A percentile compares a stretch with the other conserved stretches of the same genome.
Evolutionary conservation across 495 filamentous ascomycete species (phyloP).

Genomic region (Zalerion maritima): DNA sequence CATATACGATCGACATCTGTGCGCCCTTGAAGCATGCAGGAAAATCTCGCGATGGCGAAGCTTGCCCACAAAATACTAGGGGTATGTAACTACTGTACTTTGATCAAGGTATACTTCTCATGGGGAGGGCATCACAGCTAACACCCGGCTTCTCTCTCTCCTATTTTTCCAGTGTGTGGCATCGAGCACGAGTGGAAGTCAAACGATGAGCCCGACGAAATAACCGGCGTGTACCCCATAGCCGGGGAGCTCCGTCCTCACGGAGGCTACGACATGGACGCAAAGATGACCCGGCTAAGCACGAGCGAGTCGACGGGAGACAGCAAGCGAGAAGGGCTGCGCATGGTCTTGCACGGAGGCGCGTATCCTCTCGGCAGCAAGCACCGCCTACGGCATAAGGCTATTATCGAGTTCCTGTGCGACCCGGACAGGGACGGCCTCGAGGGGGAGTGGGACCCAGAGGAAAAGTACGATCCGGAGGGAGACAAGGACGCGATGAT

Average conservation of each 20-base stretch:
- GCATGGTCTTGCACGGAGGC: slow-evolving; percentile 55
- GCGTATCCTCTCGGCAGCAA: slow-evolving; percentile 31
- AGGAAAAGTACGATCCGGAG: slow-evolving; percentile 34
- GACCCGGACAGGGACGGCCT: slow-evolving; percentile 51
- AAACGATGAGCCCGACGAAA: slow-evolving; percentile 24
- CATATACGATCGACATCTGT: slow-evolving; percentile 84
- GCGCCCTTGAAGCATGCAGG: slow-evolving; percentile 40
- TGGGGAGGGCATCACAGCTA: slow-evolving; percentile 2
- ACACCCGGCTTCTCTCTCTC: slow-evolving; percentile 1
- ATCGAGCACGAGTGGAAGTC: slow-evolving; percentile 33
- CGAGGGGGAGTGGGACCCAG: slow-evolving; percentile 43
- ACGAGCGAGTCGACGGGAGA: slow-evolving; percentile 41
- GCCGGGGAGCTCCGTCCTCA: slow-evolving; percentile 48
- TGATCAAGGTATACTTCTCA: not conserved
- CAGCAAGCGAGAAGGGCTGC: slow-evolving; percentile 49
- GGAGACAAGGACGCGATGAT: slow-evolving; percentile 4
- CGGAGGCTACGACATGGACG: slow-evolving; percentile 40
- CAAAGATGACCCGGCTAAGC: slow-evolving; percentile 47
- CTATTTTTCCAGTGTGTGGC: slow-evolving; percentile 50
- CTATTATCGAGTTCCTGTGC: slow-evolving; percentile 76
- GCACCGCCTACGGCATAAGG: slow-evolving; percentile 42
- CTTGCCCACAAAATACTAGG: slow-evolving; percentile 48
- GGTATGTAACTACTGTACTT: slow-evolving; percentile 23
- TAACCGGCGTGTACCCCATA: slow-evolving; percentile 49
- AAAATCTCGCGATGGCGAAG: slow-evolving; percentile 28